phyloP scores from a whole-genome alignment of 345 rosid species.

The rapeseed (Brassica napus) region Da-Ae NC_063450.1:52770501-52771000 shows the following conservation, averaged over 20 bases:
- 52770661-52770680: neutral
- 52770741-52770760: neutral
- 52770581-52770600: neutral
- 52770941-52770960: neutral
- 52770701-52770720: neutral
- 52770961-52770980: slow-evolving; percentile 10
- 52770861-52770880: neutral
- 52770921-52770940: slow-evolving; percentile 25
- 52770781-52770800: neutral
- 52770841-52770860: neutral
- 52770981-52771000: neutral
- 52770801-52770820: neutral
- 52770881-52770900: slow-evolving; percentile 2
- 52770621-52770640: neutral
- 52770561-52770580: too few species aligned
- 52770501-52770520: too few species aligned
- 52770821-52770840: neutral
- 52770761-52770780: neutral
- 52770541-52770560: neutral
- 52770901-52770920: neutral
- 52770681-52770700: neutral
- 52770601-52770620: neutral
- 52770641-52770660: neutral
- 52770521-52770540: neutral
- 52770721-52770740: neutral